Percentiles rank a stretch among this genome's conserved stretches.
Conservation (phyloP, 768 basidiomycete genomes). For the Tulasnella sp. region DNA sequence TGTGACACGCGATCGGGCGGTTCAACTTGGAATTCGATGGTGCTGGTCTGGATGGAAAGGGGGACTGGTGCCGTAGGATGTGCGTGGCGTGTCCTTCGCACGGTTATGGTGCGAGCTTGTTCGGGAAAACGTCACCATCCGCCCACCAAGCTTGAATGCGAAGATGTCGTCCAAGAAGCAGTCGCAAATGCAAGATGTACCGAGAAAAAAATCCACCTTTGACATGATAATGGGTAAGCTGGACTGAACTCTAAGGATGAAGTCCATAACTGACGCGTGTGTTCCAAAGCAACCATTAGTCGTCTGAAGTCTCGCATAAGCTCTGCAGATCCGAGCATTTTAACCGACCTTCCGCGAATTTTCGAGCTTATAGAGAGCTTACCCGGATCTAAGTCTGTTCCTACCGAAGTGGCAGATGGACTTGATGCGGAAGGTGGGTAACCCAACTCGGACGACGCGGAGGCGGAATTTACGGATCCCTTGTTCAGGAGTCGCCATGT, state of each 20-base stretch:
- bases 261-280: neutral
- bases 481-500: slow-evolving; percentile 65
- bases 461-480: slow-evolving; percentile 15
- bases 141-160: neutral
- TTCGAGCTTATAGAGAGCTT: neutral
- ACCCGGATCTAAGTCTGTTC: neutral
- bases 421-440: neutral
- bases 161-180: slow-evolving; percentile 1
- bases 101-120: neutral
- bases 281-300: neutral
- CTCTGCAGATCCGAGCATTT: neutral
- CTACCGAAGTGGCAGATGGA: neutral
- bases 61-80: no score
- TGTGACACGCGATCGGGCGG: no score
- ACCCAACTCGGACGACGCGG: neutral
- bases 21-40: no score
- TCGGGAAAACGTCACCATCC: neutral
- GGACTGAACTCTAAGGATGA: neutral
- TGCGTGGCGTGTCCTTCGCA: neutral
- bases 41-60: no score
- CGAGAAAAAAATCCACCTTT: neutral
- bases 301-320: neutral
- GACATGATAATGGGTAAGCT: neutral
- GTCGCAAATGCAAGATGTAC: neutral
- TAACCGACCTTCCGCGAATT: neutral